Base-by-base conservation (phyloP, 495 filamentous ascomycete species). In the Pyrenula massariospora region DNA sequence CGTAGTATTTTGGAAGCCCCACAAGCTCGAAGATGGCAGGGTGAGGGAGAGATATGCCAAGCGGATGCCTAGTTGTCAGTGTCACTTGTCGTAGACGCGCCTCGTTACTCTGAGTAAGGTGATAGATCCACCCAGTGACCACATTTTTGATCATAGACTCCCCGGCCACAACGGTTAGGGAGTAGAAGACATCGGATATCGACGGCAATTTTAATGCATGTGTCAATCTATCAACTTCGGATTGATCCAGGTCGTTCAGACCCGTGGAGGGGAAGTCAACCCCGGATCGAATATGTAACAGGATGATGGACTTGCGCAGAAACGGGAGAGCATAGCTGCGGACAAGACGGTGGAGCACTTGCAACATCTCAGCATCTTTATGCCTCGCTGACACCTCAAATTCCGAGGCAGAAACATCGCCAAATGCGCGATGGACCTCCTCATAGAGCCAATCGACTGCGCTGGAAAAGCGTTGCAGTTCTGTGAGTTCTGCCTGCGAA, bases 1-100 rank as follows among this genome's bases (percentile, higher is more conserved):
- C 94, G 60, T 86, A 97, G 61, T 89, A 88, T 68, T 87, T 87
- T 1, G 93, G 93, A 20, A 99, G 72, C 0, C 93, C 94, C 48
- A 97, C 83, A 10, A 99, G 82, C 67, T 99, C 93, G 62, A 90
- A 93, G 57, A 97, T 95, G 2, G 81, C 86, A 0, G 93, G 94
- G 67, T 98, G 93, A 51, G 85, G 78, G 52, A 93, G 68, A 25
- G 62, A 65, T n/a, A 67, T 23, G 22, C 42, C 31, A 15, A 42
- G 31, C 15, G 24, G 25, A 50, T 25, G n/a, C 47, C 20, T 57
- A 42, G 42, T 52, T n/a, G 19, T 50, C 25, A 53, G 48, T 52
- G 50, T 11, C 52, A 54, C 55, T 65, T 63, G 59, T 57, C 58
- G 53, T 59, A 65, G 50, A 55, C 62, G 19, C 24, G 50, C 20